Base-by-base conservation (phyloP, 768 basidiomycete genomes). In the Candolleomyces aberdarensis region DNA sequence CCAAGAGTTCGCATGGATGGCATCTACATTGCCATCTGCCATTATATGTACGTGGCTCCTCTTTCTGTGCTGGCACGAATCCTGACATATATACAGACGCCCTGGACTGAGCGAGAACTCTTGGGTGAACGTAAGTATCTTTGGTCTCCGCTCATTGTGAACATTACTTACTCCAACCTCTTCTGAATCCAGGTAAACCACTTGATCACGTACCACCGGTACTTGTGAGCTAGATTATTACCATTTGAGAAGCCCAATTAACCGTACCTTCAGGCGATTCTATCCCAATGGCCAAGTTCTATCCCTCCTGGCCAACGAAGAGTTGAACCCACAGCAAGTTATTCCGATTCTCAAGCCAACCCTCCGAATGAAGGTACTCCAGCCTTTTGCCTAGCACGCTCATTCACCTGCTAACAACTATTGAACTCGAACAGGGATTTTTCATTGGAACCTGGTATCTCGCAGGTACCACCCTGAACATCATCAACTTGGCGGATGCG, bases 131-230 rank as follows among this genome's bases (percentile, higher is more conserved):
- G 92, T 94, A 73, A 62, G 88, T 4, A 55, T 53, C 17, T 13
- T 20, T 53, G 13, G 19, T 55, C 58, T 40, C 36, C 54, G 54
- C 49, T 31, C 56, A 65, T 39, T 59, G 44, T 19, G 15, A 29
- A 17, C 43, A 43, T 57, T 64, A 49, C 61, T 57, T 48, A 61
- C 64, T 50, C 59, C 9, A 63, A 44, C n/a, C 36, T 56, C 52
- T n/a, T 19, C n/a, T 15, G 13, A 17, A 7, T 60, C 22, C 67
- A 92, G 92, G 79, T 92, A 61, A 91, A 76, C 69, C 93, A 96
- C 68, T 80, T 95, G 60, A 85, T 97, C 67, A 96, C 93, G 5
- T 97, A 96, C 72, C 92, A 96, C 68, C 91, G 95, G 36, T 96
- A 93, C 72, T 80, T 97, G 87, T 91, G 64, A 72, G 88, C 66